Evolutionary conservation across 768 basidiomycete genomes (phyloP), one percentile per base, ranked within the genome.

Genomic region (Mycena pura): DNA sequence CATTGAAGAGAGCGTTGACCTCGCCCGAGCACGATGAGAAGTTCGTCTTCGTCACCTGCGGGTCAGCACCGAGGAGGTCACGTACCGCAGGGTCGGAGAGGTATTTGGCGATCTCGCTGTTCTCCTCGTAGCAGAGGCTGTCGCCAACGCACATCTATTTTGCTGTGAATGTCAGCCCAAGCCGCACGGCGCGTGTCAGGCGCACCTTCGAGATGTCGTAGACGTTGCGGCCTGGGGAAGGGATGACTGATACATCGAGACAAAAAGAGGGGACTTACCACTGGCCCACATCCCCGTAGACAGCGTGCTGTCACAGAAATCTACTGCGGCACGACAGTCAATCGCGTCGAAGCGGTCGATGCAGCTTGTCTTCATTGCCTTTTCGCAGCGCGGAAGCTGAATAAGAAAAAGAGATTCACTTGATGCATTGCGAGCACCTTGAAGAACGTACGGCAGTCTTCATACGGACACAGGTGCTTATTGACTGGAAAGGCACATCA

Each of bases 201-300:
- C 3, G 57, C 89, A 77, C 72, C 67, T 82, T 81, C 68, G 82
- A 87, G 49, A 93, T 83, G 67, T 93, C 90, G 68, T 93, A 92
- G 1, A 83, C 84, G 68, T 87, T 87, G 71, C 75, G 74, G 14
- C 78, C 80, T 80, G 48, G 11, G 19, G 11, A 4, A 38, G 36
- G 14, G n/a, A 17, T 61, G 15, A 57, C 51, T 24, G 25, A 22
- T 41, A 13, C 19, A 39, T 60, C 46, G 14, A 66, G 27, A 19
- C 51, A 19, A 31, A 0, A 11, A 46, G 38, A 8, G 14, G 15
- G 4, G 34, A 62, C 82, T 70, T 34, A 82, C 80, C 74, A 62
- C 77, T 76, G 60, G 76, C 67, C 68, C 76, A 59, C 76, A 80
- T 73, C 36, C 80, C 75, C 55, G 63, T 71, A 25, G 76, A 78